These are phyloP conservation scores for Lichtheimia ramosa DNA, from an alignment of 371 early-diverging fungal species.

Conservation along the genomic window DNA sequence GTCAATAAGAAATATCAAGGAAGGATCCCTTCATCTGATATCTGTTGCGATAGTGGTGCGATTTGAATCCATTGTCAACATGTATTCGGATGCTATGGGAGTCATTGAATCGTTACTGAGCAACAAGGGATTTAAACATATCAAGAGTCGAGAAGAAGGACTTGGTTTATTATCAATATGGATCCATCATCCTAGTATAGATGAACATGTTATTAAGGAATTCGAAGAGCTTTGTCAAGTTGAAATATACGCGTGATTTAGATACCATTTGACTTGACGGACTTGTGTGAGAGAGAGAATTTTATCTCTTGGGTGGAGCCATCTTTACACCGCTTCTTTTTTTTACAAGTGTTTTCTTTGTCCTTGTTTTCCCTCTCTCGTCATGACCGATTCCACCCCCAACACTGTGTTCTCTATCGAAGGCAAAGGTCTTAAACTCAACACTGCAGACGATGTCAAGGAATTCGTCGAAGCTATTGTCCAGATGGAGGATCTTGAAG, in stretches of 20 bases:
- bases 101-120: conserved; percentile 22
- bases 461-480: conserved; percentile 71
- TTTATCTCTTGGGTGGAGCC: background rate
- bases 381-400: conserved; percentile 10
- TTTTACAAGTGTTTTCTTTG: background rate
- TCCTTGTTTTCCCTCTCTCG: background rate
- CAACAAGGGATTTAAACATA: conserved; percentile 19
- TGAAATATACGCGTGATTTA: conserved; percentile 8
- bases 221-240: conserved; percentile 35
- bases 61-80: conserved; percentile 16
- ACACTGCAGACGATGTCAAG: conserved; percentile 81
- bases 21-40: too few species aligned
- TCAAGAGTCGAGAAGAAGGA: conserved; percentile 34
- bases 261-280: background rate
- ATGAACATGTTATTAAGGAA: conserved; percentile 20
- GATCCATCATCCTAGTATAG: conserved; percentile 40
- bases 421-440: conserved; percentile 77
- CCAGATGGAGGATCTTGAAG: conserved; percentile 64
- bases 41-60: conserved; percentile 14
- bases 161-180: conserved; percentile 38
- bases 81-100: conserved; percentile 32
- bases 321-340: background rate
- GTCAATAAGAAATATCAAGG: background rate
- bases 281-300: too few species aligned
- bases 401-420: conserved; percentile 62